Evolutionary conservation across 192 early-diverging fungal species (phyloP), one percentile per base, ranked within the genome.

Genomic region (Dimargaris verticillata): DNA sequence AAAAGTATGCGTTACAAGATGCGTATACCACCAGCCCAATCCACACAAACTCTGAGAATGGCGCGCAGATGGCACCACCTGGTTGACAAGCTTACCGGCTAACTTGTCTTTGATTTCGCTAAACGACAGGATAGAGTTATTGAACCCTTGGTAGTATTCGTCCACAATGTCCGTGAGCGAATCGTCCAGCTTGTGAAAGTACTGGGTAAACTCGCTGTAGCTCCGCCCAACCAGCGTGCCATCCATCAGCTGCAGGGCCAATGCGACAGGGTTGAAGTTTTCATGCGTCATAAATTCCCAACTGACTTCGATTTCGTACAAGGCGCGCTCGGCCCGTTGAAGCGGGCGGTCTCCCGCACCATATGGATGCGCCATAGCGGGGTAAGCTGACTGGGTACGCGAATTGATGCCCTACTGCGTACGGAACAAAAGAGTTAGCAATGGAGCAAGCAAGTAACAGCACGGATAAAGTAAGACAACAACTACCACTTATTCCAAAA

Each of bases 131-230:
- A 89, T 89, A 9, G 87, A 87, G 49, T 83, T 80, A 61, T 87
- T 89, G 63, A 89, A 89, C 13, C 87, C 85, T 41, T 80, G 79
- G 60, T 89, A 87, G 66, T 85, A 87, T 57, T 87, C 87, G 66
- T 87, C 75, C 11, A 85, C 83, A 53, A 89, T 86, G 26, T 72
- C 74, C 51, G 83, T 74, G 49, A 89, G 72, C 33, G 85, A 84
- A 41, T 72, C 69, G 66, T 87, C 80, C 33, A 89, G 72, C 49
- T 74, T 73, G 24, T 66, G 61, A 14, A 80, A 72, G 28, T 78
- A 79, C 52, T 75, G 62, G 41, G 68, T 64, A 64, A 89, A 89
- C 62, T 77, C 78, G 18, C 78, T 74, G 65, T 83, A 83, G 69
- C 81, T 83, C 25, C 72, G 73, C 10, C 80, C 79, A 17, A 74